These are phyloP conservation scores for Fusarium setosum DNA, from an alignment of 2,329 filamentous ascomycete species.

Conservation along the genomic window DNA sequence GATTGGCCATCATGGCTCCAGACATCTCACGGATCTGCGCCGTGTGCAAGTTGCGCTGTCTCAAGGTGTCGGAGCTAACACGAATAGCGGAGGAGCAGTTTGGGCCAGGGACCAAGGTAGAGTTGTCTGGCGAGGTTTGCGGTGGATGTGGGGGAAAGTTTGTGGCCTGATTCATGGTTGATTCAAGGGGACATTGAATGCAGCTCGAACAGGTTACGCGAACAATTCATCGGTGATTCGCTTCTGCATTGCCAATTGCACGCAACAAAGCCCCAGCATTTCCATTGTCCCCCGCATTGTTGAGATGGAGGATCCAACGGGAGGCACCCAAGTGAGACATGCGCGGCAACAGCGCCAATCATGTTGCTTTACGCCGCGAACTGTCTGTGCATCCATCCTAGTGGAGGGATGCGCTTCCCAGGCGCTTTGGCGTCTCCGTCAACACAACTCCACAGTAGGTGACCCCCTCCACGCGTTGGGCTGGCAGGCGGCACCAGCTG, in stretches of 20 bases:
- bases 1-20: slow-evolving; percentile 65
- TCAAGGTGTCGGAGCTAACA: slow-evolving; percentile 57
- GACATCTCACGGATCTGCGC: slow-evolving; percentile 65
- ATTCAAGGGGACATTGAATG: no score
- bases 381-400: no score
- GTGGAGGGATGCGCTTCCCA: neutral
- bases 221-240: no score
- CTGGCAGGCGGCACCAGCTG: neutral
- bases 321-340: slow-evolving; percentile 17
- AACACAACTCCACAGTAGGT: neutral
- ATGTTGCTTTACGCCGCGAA: neutral
- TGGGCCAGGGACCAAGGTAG: slow-evolving; percentile 42
- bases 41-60: slow-evolving; percentile 64
- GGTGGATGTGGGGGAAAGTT: slow-evolving; percentile 58
- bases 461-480: neutral
- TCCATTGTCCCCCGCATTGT: no score
- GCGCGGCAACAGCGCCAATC: slow-evolving; percentile 18
- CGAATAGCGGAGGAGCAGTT: slow-evolving; percentile 47
- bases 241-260: no score
- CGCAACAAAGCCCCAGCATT: no score
- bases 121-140: slow-evolving; percentile 49
- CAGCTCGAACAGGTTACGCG: no score
- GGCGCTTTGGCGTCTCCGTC: neutral
- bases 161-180: slow-evolving; percentile 43
- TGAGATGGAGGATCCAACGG: no score